These are phyloP conservation scores for Pelargonium fulgidum DNA, from an alignment of 441 rosid genomes.

Conservation along the genomic window DNA sequence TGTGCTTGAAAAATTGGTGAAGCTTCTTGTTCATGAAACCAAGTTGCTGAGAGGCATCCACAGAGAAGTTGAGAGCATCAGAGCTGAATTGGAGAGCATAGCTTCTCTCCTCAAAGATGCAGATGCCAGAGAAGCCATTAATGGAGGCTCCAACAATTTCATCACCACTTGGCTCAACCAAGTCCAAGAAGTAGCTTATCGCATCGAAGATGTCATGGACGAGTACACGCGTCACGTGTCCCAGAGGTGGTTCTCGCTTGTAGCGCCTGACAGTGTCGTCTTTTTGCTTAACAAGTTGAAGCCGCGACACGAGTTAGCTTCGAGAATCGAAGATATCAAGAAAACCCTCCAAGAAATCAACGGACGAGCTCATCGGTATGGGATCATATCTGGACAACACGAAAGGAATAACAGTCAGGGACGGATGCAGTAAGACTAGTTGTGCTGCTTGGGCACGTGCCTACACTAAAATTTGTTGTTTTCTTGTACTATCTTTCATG, in stretches of 20 bases:
- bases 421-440: neutral
- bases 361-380: neutral
- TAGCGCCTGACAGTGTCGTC: no score
- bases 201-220: slow-evolving; percentile 7
- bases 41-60: neutral
- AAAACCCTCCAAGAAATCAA: neutral
- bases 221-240: neutral
- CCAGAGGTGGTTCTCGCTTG: no score
- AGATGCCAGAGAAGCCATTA: neutral
- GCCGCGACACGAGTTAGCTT: neutral
- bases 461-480: no score
- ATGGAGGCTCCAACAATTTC: neutral
- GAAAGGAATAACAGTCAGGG: neutral
- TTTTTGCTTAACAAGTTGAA: neutral
- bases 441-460: no score
- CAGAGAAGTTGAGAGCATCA: neutral
- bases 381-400: no score
- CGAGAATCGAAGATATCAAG: neutral
- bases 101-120: slow-evolving; percentile 10
- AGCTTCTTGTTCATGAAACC: slow-evolving; percentile 4
- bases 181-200: slow-evolving; percentile 11
- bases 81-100: slow-evolving; percentile 1
- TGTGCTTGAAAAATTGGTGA: neutral
- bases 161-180: slow-evolving; percentile 9
- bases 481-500: no score